Base-by-base conservation (phyloP, 1,139 yeast genomes). In the Geotrichum australiense region DNA sequence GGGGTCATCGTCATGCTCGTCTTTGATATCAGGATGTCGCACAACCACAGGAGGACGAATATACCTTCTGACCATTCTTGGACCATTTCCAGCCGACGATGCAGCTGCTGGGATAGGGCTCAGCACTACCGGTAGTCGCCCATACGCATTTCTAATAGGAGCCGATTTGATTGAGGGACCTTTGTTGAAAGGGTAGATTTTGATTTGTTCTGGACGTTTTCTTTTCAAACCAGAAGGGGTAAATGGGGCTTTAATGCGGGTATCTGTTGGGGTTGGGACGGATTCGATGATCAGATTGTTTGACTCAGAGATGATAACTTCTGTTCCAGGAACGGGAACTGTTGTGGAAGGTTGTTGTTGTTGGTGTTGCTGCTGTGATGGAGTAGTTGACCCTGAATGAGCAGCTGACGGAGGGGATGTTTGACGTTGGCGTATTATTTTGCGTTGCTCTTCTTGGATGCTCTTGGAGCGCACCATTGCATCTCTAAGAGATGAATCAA, bases 401-500 rank as follows among this genome's bases (percentile, higher is more conserved):
- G n/a, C n/a, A n/a, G n/a, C n/a, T n/a, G 16, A 26, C 30, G n/a
- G n/a, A n/a, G n/a, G n/a, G 25, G 31, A 29, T 12, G 23, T 29
- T 16, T 46, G 43, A 16, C 62, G 51, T 39, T 49, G 49, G 21
- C 61, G 62, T 45, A 61, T 54, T 41, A 56, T 48, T 45, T 53
- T 50, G 32, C 65, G 57, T 52, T 66, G 70, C 48, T 57, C 58
- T 28, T 54, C 53, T 37, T 58, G 58, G 51, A 63, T 51, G 25
- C 54, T 53, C 32, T 42, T 45, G 24, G 46, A 42, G 22, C 43
- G 39, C 10, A 34, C 46, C 35, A 45, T 42, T n/a, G 41, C 44
- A 26, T 42, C 48, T 7, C 38, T 26, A 12, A 45, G 37, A 4
- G 35, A 32, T 1, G 46, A 34, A 8, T 41, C 46, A 35, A 50